Evolutionary conservation across 371 early-diverging fungal species (phyloP).

Genomic region (Apophysomyces trapeziformis): DNA sequence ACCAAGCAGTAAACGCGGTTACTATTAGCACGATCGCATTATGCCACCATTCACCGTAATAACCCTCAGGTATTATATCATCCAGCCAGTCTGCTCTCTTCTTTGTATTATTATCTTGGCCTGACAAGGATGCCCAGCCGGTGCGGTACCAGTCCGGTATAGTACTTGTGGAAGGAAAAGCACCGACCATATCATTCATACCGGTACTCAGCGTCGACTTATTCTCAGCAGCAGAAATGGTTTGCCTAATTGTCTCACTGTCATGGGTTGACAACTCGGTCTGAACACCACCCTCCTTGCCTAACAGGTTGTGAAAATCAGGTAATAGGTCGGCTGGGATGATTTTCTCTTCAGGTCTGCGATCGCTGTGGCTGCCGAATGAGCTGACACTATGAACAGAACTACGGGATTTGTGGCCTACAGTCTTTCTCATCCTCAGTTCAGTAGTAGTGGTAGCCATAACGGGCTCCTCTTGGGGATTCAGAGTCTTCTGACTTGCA

Average conservation of each 20-base stretch:
- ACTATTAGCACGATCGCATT: conserved; percentile 36
- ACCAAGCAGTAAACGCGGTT: conserved; percentile 37
- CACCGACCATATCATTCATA: conserved; percentile 10
- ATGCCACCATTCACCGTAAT: conserved; percentile 43
- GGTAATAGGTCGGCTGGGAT: conserved; percentile 31
- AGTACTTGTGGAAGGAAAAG: conserved; percentile 11
- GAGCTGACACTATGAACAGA: not conserved
- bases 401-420: not conserved
- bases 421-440: not conserved
- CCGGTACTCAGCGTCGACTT: conserved; percentile 30
- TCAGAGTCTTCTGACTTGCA: not conserved
- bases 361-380: not conserved
- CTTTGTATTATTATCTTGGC: too few relatives aligned
- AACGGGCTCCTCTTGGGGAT: not conserved
- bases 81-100: conserved; percentile 4
- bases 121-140: conserved; percentile 41
- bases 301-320: conserved; percentile 23
- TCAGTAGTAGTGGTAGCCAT: not conserved
- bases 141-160: conserved; percentile 47
- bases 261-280: conserved; percentile 46
- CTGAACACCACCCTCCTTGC: conserved; percentile 25
- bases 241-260: conserved; percentile 26
- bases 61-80: not conserved
- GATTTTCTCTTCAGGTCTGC: conserved; percentile 20
- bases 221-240: conserved; percentile 36